Conservation (phyloP, 2,329 filamentous ascomycete genomes). For the Apiospora aurea region DNA sequence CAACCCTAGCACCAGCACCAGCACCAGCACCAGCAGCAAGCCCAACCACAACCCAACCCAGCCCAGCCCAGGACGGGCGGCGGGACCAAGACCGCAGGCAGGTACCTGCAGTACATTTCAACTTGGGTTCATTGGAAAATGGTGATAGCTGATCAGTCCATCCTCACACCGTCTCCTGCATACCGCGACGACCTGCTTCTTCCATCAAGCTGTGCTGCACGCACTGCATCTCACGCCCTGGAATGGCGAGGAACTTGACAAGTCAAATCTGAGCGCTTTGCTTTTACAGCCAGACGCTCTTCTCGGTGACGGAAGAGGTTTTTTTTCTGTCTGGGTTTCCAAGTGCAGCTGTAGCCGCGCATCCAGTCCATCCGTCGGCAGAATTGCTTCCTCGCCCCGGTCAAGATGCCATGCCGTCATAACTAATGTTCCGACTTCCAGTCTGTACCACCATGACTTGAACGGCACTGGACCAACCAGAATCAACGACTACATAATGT, state of each 20-base stretch:
- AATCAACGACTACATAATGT: not conserved
- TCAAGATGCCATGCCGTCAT: slow-evolving; percentile 2
- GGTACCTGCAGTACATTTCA: not conserved
- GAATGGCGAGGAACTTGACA: not conserved
- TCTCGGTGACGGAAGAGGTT: not conserved
- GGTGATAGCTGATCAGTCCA: not conserved
- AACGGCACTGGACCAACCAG: not conserved
- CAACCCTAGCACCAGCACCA: slow-evolving; percentile 1
- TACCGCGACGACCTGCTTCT: not conserved
- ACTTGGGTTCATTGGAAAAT: not conserved
- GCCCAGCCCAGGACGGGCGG: slow-evolving; percentile 2
- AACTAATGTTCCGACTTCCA: slow-evolving; percentile 6
- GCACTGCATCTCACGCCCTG: not conserved
- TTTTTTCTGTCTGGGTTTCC: not conserved
- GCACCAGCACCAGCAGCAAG: slow-evolving; percentile 11
- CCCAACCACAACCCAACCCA: not conserved
- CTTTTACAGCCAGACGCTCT: not conserved
- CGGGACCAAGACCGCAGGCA: not conserved
- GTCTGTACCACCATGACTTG: not conserved
- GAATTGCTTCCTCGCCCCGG: not conserved
- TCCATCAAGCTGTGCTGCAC: not conserved
- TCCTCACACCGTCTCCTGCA: slow-evolving; percentile 5
- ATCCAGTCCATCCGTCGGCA: not conserved
- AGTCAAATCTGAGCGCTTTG: not conserved
- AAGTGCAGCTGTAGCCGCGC: not conserved